Conservation (phyloP, 768 basidiomycete genomes). For the Boletus fagicola region DNA sequence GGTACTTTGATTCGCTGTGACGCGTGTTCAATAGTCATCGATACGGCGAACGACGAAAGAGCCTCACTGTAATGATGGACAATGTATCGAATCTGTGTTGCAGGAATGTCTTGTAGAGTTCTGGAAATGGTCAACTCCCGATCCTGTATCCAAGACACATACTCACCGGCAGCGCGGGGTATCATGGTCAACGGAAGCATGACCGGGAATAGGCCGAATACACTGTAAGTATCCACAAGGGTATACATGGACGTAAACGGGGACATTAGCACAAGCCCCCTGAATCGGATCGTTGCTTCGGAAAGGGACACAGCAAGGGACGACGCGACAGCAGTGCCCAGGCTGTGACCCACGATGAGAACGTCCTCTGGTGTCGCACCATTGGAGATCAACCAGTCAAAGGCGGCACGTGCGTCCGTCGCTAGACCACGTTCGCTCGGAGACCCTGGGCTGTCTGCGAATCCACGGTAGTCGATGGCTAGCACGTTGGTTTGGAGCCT, state of each 20-base stretch:
- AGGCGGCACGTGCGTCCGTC: slow-evolving; percentile 73
- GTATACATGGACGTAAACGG: slow-evolving; percentile 60
- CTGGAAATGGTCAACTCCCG: slow-evolving; percentile 32
- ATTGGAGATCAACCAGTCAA: slow-evolving; percentile 67
- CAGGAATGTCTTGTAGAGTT: slow-evolving; percentile 52
- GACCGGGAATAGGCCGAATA: slow-evolving; percentile 67
- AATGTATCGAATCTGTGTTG: slow-evolving; percentile 63
- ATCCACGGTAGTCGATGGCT: slow-evolving; percentile 90
- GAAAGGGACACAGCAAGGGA: slow-evolving; percentile 49
- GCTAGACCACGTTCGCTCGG: slow-evolving; percentile 77
- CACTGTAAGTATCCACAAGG: slow-evolving; percentile 64
- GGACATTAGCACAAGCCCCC: slow-evolving; percentile 50
- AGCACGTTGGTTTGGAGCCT: slow-evolving; percentile 74
- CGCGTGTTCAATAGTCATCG: neutral
- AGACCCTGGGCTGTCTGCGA: slow-evolving; percentile 76
- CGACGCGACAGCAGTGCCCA: slow-evolving; percentile 80
- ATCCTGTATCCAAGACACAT: neutral
- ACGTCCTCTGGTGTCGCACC: slow-evolving; percentile 60
- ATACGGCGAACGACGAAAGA: neutral
- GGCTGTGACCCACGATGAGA: slow-evolving; percentile 79
- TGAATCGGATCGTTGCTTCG: slow-evolving; percentile 40
- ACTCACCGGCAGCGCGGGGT: slow-evolving; percentile 62
- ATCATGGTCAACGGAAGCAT: slow-evolving; percentile 66
- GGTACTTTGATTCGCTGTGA: slow-evolving; percentile 63
- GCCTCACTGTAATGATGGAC: slow-evolving; percentile 54